phyloP scores from a whole-genome alignment of 2,329 filamentous ascomycete species.

The Cladosporium colombiae region DNA sequence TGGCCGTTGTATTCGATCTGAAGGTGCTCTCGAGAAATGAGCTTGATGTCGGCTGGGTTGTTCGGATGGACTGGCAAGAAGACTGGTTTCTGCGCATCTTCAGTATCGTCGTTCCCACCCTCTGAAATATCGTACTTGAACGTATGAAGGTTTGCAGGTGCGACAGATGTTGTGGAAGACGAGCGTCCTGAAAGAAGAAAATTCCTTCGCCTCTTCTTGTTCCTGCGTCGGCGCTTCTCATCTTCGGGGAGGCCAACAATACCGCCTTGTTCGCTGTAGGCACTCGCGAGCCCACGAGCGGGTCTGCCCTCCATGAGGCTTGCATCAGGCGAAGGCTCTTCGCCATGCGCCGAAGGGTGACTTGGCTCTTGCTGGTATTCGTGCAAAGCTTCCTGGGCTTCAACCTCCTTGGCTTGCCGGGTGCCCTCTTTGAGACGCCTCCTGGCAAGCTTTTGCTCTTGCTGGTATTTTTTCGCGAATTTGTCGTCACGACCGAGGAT shows the following conservation, averaged over 20 bases:
- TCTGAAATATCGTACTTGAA: conserved; percentile 24
- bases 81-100: conserved; percentile 48
- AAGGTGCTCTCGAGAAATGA: conserved; percentile 72
- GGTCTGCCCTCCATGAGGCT: conserved; percentile 34
- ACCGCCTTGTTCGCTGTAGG: conserved; percentile 37
- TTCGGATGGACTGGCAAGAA: conserved; percentile 74
- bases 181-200: conserved; percentile 32
- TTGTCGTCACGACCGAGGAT: conserved; percentile 67
- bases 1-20: conserved; percentile 70
- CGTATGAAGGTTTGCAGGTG: conserved; percentile 28
- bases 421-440: conserved; percentile 19
- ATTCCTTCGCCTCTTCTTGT: conserved; percentile 17
- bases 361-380: conserved; percentile 34
- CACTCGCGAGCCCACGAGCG: conserved; percentile 32
- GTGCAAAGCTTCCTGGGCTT: conserved; percentile 27
- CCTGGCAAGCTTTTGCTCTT: conserved; percentile 25
- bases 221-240: conserved; percentile 18
- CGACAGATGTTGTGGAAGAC: conserved; percentile 53
- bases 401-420: conserved; percentile 16
- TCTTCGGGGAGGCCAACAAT: conserved; percentile 57
- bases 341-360: conserved; percentile 31
- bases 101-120: conserved; percentile 38
- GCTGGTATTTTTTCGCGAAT: conserved; percentile 25
- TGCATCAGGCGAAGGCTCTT: conserved; percentile 22
- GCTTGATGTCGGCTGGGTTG: conserved; percentile 64